Base-by-base conservation (phyloP, 148 eudicot genomes). In the Rhododendron ovatum region DNA sequence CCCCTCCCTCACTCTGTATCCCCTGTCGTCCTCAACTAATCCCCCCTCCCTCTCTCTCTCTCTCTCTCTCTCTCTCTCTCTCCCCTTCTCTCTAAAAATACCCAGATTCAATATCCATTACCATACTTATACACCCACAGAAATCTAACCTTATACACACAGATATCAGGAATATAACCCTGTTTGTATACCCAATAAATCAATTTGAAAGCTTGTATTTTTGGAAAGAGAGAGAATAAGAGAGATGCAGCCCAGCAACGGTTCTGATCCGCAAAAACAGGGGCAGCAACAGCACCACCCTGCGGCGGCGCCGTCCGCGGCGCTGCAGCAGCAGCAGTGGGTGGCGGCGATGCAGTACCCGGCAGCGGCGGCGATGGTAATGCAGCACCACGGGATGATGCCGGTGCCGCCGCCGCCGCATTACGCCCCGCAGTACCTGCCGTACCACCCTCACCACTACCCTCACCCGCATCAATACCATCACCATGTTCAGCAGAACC, bases 281-380 rank as follows among this genome's bases (percentile, higher is more conserved):
- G 83, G 50, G 47, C 82, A 78, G 37, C 50, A 80, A 2, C 87
- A 78, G 6, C 87, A 91, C 92, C 84, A 86, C 91, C 77, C 47
- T 53, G 85, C 90, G 83, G 82, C 93, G 86, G 87, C 90, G 91
- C 98, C 92, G 55, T 94, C 92, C 79, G 96, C 98, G 61, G 93
- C 96, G 84, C 91, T 2, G 39, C 78, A 30, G 30, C 90, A 71
- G 73, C 92, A 90, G 51, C 92, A 92, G 93, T 86, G 90, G 94
- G 77, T 74, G 83, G 85, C 93, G 80, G 85, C 93, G 88, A 91
- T 91, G 91, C 99, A 93, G 75, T 96, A 94, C 81, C 99, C 98
- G 50, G 94, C 96, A 83, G 93, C 95, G 84, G 93, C 96, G 59
- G 95, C 95, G n/a, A 94, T 96, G 96, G 93, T 95, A 93, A 96